phyloP scores from a whole-genome alignment of 1,139 yeast species.

The Zhuliangozyma blackwelliae region DNA sequence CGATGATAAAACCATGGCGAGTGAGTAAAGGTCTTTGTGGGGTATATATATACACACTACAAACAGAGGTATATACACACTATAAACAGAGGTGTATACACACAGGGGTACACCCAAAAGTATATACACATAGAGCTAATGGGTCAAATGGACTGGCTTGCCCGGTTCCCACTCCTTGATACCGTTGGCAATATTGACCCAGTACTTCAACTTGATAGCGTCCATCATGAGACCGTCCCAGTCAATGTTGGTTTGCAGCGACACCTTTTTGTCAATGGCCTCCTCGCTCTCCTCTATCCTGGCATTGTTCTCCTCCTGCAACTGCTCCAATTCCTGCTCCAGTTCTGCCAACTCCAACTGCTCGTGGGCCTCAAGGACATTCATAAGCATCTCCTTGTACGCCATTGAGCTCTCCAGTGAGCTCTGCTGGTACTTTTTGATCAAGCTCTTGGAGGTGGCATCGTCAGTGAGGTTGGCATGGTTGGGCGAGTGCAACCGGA shows the following conservation, averaged over 20 bases:
- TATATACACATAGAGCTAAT: conserved; percentile 21
- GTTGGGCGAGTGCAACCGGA: conserved; percentile 34
- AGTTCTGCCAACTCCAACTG: conserved; percentile 58
- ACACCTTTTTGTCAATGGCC: conserved; percentile 24
- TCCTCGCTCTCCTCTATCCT: conserved; percentile 44
- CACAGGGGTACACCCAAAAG: background rate
- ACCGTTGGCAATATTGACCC: conserved; percentile 74
- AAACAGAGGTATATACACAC: background rate
- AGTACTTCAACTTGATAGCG: conserved; percentile 74
- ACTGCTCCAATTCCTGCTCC: conserved; percentile 51
- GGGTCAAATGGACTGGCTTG: conserved; percentile 59
- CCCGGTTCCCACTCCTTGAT: conserved; percentile 79
- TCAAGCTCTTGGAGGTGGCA: conserved; percentile 33
- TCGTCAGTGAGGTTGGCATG: conserved; percentile 39
- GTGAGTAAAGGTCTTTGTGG: conserved; percentile 20
- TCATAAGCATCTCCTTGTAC: conserved; percentile 61
- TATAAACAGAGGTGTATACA: background rate
- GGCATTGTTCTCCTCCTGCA: conserved; percentile 52
- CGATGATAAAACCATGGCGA: conserved; percentile 48
- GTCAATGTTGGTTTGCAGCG: conserved; percentile 14
- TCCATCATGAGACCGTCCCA: conserved; percentile 59
- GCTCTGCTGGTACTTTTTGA: conserved; percentile 27
- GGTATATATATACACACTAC: no score
- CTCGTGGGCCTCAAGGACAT: conserved; percentile 79
- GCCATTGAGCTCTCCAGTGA: conserved; percentile 28